Evolutionary conservation across 225 moss, liverwort and hornwort species (phyloP).

Genomic region (Ulota crispa): DNA sequence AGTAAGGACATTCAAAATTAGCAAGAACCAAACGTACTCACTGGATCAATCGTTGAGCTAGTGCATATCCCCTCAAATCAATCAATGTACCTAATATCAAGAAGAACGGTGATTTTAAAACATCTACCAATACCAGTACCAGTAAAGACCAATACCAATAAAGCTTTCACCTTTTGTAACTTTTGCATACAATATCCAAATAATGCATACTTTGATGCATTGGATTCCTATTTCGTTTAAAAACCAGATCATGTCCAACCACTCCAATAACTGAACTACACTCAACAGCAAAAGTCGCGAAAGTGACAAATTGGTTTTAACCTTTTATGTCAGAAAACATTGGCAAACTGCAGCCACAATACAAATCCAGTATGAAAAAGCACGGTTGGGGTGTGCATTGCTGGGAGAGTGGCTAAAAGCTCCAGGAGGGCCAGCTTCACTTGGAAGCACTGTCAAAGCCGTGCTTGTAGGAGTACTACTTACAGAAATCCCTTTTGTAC

Average conservation of each 20-base stretch:
- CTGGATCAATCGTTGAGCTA: neutral
- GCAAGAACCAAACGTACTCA: neutral
- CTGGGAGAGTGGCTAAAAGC: slow-evolving; percentile 24
- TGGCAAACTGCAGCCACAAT: slow-evolving; percentile 4
- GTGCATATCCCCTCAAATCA: neutral
- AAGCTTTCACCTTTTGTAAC: neutral
- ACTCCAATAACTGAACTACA: neutral
- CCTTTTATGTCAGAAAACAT: slow-evolving; percentile 10
- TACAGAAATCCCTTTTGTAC: slow-evolving; percentile 44
- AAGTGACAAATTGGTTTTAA: neutral
- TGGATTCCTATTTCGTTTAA: neutral
- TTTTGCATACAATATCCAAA: neutral
- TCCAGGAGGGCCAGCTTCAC: slow-evolving; percentile 45
- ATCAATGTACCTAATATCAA: neutral
- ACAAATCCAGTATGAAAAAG: slow-evolving; percentile 24
- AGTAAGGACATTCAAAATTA: neutral
- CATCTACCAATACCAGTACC: neutral
- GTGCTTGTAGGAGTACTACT: slow-evolving; percentile 30
- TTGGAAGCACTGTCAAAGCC: slow-evolving; percentile 43
- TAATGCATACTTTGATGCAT: neutral
- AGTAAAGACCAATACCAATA: neutral
- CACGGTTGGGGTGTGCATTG: neutral
- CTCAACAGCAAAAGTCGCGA: neutral
- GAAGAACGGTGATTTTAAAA: neutral
- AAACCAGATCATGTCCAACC: neutral